These are phyloP conservation scores for Torrubiella hemipterigena DNA, from an alignment of 2,329 filamentous ascomycete species.

Conservation along the genomic window DNA sequence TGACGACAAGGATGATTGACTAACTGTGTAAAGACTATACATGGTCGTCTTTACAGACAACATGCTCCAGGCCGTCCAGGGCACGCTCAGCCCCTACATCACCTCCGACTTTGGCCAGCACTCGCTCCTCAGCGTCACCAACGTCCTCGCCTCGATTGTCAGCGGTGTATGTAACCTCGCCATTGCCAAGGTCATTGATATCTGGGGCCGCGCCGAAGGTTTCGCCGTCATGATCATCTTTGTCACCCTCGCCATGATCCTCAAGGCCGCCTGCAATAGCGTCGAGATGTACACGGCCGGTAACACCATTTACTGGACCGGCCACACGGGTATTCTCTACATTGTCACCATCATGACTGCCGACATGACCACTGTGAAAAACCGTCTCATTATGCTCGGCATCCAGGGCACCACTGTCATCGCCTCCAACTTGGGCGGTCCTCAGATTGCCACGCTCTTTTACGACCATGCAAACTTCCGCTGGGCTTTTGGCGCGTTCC, in stretches of 20 bases:
- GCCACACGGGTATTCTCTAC: conserved; percentile 29
- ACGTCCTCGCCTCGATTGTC: conserved; percentile 42
- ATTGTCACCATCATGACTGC: conserved; percentile 28
- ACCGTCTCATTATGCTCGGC: conserved; percentile 29
- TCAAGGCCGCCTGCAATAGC: conserved; percentile 49
- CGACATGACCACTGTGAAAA: conserved; percentile 29
- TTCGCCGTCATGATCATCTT: conserved; percentile 29
- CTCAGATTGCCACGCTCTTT: conserved; percentile 26
- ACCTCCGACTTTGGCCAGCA: conserved; percentile 54
- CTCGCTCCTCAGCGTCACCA: conserved; percentile 53
- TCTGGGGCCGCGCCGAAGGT: conserved; percentile 35
- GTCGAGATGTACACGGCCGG: conserved; percentile 48
- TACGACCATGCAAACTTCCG: conserved; percentile 25
- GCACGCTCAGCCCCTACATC: conserved; percentile 49
- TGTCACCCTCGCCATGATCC: conserved; percentile 41
- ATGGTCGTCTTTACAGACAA: conserved; percentile 25
- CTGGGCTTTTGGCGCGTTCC: conserved; percentile 48
- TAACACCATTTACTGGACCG: conserved; percentile 53
- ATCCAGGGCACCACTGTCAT: conserved; percentile 32
- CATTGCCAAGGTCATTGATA: conserved; percentile 36
- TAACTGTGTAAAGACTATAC: conserved; percentile 19
- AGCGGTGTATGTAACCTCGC: conserved; percentile 24
- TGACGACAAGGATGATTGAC: too few species aligned
- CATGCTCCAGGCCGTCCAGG: conserved; percentile 22
- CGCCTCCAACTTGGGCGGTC: conserved; percentile 30